These are phyloP conservation scores for Leccinum fibrillosum DNA, from an alignment of 768 basidiomycete genomes.

Conservation along the genomic window DNA sequence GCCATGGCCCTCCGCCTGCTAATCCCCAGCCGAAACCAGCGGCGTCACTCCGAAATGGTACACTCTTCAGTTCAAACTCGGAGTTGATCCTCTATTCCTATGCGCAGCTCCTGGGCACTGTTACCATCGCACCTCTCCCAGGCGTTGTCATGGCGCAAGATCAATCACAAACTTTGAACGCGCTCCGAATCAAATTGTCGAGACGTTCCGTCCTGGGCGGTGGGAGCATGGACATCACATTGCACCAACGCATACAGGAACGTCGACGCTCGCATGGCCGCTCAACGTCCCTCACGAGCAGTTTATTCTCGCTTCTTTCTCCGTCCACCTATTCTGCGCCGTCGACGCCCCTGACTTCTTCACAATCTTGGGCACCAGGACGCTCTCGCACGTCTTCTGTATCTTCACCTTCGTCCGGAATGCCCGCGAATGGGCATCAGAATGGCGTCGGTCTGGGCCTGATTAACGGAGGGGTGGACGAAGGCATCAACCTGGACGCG, in stretches of 20 bases:
- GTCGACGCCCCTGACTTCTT: constrained; percentile 19
- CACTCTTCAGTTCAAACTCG: constrained; percentile 47
- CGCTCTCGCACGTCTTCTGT: constrained; percentile 24
- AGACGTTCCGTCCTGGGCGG: constrained; percentile 49
- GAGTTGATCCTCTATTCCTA: constrained; percentile 85
- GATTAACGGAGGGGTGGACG: constrained; percentile 28
- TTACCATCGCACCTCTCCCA: constrained; percentile 52
- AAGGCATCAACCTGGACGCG: constrained; percentile 55
- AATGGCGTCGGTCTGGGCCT: constrained; percentile 33
- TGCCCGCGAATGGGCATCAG: constrained; percentile 3
- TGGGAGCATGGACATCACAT: constrained; percentile 77
- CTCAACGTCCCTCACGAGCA: constrained; percentile 49
- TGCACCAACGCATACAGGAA: constrained; percentile 26
- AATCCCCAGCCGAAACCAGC: constrained; percentile 14
- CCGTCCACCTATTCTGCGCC: constrained; percentile 33
- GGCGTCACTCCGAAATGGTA: constrained; percentile 35
- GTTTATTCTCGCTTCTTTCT: constrained; percentile 47
- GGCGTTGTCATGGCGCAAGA: constrained; percentile 40
- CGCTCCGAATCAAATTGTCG: constrained; percentile 48
- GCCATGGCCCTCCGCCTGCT: constrained; percentile 38
- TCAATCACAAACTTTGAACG: constrained; percentile 42
- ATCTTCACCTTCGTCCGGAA: constrained; percentile 18
- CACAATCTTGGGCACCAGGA: constrained; percentile 23
- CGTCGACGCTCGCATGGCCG: constrained; percentile 42
- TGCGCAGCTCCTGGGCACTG: constrained; percentile 70